Percentiles rank a stretch among this genome's conserved stretches.
Evolutionary conservation across 805 yeast species (phyloP).

Genomic region (Yamadazyma philogaea): DNA sequence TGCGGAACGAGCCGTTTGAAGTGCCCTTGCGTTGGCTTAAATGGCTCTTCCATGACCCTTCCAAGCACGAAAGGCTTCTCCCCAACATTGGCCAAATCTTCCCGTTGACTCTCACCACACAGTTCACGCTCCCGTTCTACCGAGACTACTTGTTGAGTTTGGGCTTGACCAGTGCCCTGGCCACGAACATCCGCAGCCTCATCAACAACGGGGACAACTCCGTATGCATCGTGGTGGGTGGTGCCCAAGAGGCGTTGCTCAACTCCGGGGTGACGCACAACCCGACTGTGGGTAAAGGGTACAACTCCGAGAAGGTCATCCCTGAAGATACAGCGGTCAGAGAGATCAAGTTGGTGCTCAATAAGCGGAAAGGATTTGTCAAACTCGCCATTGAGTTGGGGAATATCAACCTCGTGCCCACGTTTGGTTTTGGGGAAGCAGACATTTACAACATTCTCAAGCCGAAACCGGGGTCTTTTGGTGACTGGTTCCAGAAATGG

Average conservation of each 20-base stretch:
- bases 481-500: conserved; percentile 65
- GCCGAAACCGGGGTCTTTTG: conserved; percentile 39
- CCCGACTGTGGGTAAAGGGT: conserved; percentile 36
- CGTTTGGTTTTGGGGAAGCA: conserved; percentile 88
- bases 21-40: conserved; percentile 33
- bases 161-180: conserved; percentile 84
- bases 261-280: conserved; percentile 36
- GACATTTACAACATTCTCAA: conserved; percentile 46
- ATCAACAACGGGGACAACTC: conserved; percentile 63
- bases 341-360: conserved; percentile 65
- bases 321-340: conserved; percentile 6
- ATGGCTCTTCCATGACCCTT: conserved; percentile 58
- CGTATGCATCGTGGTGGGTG: conserved; percentile 90
- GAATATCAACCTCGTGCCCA: conserved; percentile 78
- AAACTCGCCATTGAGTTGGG: conserved; percentile 80
- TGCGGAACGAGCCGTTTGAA: conserved; percentile 42
- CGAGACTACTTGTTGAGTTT: conserved; percentile 79
- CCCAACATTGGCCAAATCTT: conserved; percentile 81
- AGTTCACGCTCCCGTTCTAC: conserved; percentile 79
- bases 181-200: conserved; percentile 62
- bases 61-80: conserved; percentile 60
- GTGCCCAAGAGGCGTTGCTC: conserved; percentile 85
- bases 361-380: conserved; percentile 83
- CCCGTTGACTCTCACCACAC: conserved; percentile 75
- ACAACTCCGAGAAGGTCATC: conserved; percentile 12